phyloP scores from a whole-genome alignment of 306 rosid species.

The Lupinus albus region DNA sequence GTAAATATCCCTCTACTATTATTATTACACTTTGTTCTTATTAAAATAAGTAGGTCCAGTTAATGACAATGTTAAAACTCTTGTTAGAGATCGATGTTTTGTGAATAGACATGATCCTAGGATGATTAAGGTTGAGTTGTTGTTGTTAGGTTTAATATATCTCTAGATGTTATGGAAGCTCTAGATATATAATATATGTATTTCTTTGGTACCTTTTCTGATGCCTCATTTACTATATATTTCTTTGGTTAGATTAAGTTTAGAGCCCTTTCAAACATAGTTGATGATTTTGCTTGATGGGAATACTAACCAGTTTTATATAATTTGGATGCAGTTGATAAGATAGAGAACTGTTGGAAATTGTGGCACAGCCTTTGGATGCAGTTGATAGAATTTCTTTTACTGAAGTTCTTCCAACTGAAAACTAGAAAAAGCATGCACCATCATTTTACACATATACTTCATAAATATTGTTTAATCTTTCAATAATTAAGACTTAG shows the following conservation, averaged over 20 bases:
- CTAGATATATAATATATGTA: too few relatives aligned
- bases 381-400: constrained; percentile 4
- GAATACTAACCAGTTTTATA: background rate
- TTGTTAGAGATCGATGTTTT: too few relatives aligned
- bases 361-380: background rate
- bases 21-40: background rate
- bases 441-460: constrained; percentile 7
- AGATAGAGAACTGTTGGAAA: constrained; percentile 9
- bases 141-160: too few relatives aligned
- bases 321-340: constrained; percentile 34
- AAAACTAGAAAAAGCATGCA: background rate
- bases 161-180: too few relatives aligned
- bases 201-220: background rate
- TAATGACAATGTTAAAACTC: too few relatives aligned
- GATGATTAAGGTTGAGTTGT: too few relatives aligned
- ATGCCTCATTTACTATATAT: background rate
- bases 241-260: too few relatives aligned
- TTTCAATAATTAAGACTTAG: background rate
- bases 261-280: background rate
- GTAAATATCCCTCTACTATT: constrained; percentile 46
- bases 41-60: too few relatives aligned
- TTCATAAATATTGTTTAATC: background rate
- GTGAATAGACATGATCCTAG: too few relatives aligned
- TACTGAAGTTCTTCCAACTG: background rate
- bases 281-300: background rate